These are phyloP conservation scores for Tulasnella sp. DNA, from an alignment of 768 basidiomycete species.

Conservation along the genomic window DNA sequence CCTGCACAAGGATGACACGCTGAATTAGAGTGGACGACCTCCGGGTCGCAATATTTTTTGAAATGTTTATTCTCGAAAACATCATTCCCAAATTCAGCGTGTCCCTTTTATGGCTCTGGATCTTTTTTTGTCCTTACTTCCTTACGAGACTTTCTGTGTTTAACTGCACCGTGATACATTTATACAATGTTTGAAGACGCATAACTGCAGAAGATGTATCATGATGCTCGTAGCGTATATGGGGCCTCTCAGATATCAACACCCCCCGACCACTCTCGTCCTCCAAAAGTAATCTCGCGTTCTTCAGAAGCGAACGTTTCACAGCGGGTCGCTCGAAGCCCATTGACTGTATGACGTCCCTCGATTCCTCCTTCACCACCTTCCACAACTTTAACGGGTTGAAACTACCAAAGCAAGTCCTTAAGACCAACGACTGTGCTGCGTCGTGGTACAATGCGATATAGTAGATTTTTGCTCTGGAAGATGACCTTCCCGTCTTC, in stretches of 20 bases:
- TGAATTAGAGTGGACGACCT: conserved; percentile 39
- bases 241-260: background rate
- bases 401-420: conserved; percentile 12
- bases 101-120: too few species aligned
- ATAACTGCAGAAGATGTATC: too few species aligned
- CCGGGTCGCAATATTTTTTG: conserved; percentile 26
- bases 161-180: too few species aligned
- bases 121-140: too few species aligned
- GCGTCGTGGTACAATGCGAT: conserved; percentile 23
- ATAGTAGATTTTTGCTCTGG: background rate
- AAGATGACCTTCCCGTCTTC: too few species aligned
- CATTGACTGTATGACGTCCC: background rate
- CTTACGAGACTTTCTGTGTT: too few species aligned
- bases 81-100: too few species aligned
- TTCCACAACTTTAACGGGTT: background rate
- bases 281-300: background rate
- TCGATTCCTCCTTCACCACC: background rate
- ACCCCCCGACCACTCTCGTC: background rate
- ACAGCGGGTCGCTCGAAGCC: background rate
- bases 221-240: too few species aligned
- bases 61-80: too few species aligned
- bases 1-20: conserved; percentile 99
- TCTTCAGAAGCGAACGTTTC: background rate
- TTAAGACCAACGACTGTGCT: background rate
- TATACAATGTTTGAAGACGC: too few species aligned